Evolutionary conservation across 306 rosid species (phyloP), one percentile per base, ranked within the genome.

Genomic region (Acacia acuminata): DNA sequence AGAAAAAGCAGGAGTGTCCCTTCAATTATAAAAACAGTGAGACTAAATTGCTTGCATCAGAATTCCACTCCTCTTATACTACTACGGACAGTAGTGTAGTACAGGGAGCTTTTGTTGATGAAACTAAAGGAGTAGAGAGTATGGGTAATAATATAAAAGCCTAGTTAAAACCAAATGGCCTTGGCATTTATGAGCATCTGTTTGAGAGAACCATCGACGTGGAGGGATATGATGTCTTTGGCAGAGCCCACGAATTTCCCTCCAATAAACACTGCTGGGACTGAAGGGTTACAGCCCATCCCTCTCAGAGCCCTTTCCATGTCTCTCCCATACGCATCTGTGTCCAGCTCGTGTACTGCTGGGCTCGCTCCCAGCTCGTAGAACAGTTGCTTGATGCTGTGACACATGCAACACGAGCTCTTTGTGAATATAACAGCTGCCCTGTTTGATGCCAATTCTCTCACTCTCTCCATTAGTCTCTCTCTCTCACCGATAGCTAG

Each of bases 181-280:
- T 79, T 91, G 7, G 99, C 99, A 85, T 91, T 94, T 27, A 89
- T 94, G 77, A 96, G 97, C 99, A 88, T 92, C 89, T 92, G 97
- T 71, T 94, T 96, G 67, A 96, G 97, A 72, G 95, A 88, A 0
- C 98, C 99, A 81, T 96, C 94, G 61, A 96, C 97, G 78, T 96
- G 99, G 81, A 92, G 94, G 15, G 99, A 94, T 65, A 96, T 94
- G 19, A 96, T 90, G 81, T 96, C 99, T 81, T 90, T 94, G 45
- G 99, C 88, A 0, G 99, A 92, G 42, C 99, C 99, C 20, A 94
- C 90, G 77, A 90, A 92, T 80, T 88, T 92, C 9, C 99, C 99
- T 14, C 99, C 99, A 3, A 96, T 91, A 90, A 96, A 96, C 10
- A 96, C 94, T 60, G 99, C 99, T n/a, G 99, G 99, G 64, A 96